These are phyloP conservation scores for Phytophthora multivora DNA, from an alignment of 352 stramenopile species.

Conservation along the genomic window DNA sequence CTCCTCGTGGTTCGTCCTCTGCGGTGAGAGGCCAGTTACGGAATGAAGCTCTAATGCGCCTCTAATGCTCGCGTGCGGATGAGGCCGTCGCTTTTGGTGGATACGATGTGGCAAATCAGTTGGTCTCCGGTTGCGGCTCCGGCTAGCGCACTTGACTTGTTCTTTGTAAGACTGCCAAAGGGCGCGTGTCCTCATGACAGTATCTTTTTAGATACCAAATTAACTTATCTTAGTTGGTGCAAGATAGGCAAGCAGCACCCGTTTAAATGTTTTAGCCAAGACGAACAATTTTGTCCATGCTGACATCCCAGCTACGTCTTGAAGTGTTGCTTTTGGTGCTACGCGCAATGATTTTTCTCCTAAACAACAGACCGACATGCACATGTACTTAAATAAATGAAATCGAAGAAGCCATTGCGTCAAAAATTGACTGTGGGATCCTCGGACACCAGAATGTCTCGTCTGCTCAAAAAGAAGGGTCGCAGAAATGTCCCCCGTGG, in stretches of 20 bases:
- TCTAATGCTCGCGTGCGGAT: not conserved
- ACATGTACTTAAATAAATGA: too few species aligned
- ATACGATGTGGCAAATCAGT: conserved; percentile 13
- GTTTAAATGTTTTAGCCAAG: too few species aligned
- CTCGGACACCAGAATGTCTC: conserved; percentile 19
- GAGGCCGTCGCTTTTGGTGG: conserved; percentile 5
- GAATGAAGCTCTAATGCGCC: conserved; percentile 15
- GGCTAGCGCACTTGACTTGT: conserved; percentile 1
- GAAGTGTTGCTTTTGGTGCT: too few species aligned
- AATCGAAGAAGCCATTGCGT: conserved; percentile 13
- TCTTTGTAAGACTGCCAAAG: conserved; percentile 5
- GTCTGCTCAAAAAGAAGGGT: conserved; percentile 16
- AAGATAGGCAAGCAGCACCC: too few species aligned
- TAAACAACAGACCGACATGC: too few species aligned
- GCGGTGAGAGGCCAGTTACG: conserved; percentile 21
- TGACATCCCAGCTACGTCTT: too few species aligned
- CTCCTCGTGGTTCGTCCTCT: conserved; percentile 9
- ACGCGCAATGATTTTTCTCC: too few species aligned
- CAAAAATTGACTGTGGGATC: conserved; percentile 21
- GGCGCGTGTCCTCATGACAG: conserved; percentile 1
- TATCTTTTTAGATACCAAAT: not conserved
- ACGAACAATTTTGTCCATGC: too few species aligned
- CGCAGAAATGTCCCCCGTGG: conserved; percentile 10
- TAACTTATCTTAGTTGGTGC: not conserved
- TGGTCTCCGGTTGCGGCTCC: conserved; percentile 1